These are phyloP conservation scores for Eutypella sp. DNA, from an alignment of 2,329 filamentous ascomycete species.

Conservation along the genomic window DNA sequence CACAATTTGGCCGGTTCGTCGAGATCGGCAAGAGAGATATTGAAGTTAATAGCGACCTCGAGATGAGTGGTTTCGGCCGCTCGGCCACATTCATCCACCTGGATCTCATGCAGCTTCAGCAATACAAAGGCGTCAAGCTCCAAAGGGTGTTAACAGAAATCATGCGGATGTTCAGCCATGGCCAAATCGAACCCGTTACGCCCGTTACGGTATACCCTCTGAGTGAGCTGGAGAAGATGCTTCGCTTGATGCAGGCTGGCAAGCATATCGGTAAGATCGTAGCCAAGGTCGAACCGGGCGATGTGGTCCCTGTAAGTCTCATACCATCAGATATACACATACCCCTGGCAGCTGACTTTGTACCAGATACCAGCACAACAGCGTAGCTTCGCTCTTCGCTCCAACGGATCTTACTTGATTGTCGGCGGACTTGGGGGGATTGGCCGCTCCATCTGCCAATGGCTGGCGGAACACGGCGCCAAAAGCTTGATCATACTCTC, in stretches of 20 bases:
- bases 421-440: constrained; percentile 28
- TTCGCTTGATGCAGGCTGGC: constrained; percentile 34
- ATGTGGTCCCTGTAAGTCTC: constrained; percentile 3
- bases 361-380: background rate
- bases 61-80: constrained; percentile 5
- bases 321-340: background rate
- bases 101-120: background rate
- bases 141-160: constrained; percentile 2
- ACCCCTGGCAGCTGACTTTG: background rate
- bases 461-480: constrained; percentile 23
- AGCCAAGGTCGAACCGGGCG: constrained; percentile 7
- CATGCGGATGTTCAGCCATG: constrained; percentile 2
- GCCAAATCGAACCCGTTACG: constrained; percentile 10
- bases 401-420: constrained; percentile 22
- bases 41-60: constrained; percentile 3
- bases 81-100: constrained; percentile 6
- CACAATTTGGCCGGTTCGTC: constrained; percentile 9
- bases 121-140: background rate
- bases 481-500: constrained; percentile 25
- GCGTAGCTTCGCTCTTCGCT: constrained; percentile 1
- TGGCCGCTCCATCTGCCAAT: constrained; percentile 17
- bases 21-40: constrained; percentile 12
- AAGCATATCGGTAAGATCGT: constrained; percentile 37
- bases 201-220: constrained; percentile 20
- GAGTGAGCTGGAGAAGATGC: constrained; percentile 25